These are phyloP conservation scores for Neofusicoccum laricinum DNA, from an alignment of 2,329 filamentous ascomycete species.

Conservation along the genomic window DNA sequence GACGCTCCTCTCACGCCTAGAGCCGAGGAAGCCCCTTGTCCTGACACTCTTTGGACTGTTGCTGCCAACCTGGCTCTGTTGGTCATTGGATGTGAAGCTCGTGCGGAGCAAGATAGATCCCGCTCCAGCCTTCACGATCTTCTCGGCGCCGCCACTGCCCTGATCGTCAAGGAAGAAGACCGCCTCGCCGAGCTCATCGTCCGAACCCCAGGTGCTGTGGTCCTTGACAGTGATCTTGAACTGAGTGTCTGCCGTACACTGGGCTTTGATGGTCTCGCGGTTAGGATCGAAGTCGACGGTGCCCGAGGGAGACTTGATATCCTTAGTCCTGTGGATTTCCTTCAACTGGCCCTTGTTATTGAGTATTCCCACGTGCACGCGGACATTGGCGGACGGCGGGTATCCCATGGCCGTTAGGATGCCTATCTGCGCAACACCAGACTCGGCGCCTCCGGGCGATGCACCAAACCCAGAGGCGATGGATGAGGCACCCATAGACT, in stretches of 20 bases:
- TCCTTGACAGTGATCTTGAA: conserved; percentile 86
- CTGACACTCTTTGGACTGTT: conserved; percentile 22
- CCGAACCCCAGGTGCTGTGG: conserved; percentile 78
- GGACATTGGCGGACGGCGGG: conserved; percentile 73
- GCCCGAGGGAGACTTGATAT: conserved; percentile 70
- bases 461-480: conserved; percentile 39
- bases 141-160: conserved; percentile 64
- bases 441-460: conserved; percentile 53
- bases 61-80: conserved; percentile 19
- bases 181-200: conserved; percentile 79
- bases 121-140: conserved; percentile 69
- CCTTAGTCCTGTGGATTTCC: conserved; percentile 87
- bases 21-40: conserved; percentile 21
- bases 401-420: conserved; percentile 77
- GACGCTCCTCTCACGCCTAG: conserved; percentile 15
- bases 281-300: conserved; percentile 58
- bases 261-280: conserved; percentile 71
- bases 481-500: conserved; percentile 35
- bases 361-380: conserved; percentile 56
- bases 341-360: conserved; percentile 59
- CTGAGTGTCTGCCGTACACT: conserved; percentile 75
- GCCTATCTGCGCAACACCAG: conserved; percentile 76
- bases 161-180: conserved; percentile 91
- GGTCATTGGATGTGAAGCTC: conserved; percentile 60
- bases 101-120: conserved; percentile 73